Evolutionary conservation across 164 flowering plant genomes (phyloP).

Genomic region (Stephania yunnanensis): DNA sequence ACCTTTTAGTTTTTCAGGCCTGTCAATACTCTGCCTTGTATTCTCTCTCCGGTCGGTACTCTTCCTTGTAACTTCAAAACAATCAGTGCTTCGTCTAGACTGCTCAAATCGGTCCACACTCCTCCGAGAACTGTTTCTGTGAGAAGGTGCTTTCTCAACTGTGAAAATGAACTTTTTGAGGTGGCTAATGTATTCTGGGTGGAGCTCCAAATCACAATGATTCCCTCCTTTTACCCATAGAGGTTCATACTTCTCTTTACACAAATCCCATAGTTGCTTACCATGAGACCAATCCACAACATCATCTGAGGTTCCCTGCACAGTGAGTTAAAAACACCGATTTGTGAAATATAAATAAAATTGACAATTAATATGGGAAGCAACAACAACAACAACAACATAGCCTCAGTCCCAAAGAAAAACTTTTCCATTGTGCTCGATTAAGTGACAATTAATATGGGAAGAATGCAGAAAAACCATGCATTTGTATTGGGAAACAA

Average conservation of each 20-base stretch:
- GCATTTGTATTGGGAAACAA: neutral
- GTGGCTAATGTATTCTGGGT: constrained; percentile 80
- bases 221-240: constrained; percentile 88
- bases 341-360: neutral
- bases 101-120: constrained; percentile 58
- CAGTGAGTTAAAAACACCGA: constrained; percentile 23
- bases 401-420: too few species aligned
- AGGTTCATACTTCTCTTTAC: constrained; percentile 86
- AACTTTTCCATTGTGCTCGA: too few species aligned
- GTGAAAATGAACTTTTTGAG: constrained; percentile 72
- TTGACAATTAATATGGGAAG: neutral
- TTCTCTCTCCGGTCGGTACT: constrained; percentile 78
- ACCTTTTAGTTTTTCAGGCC: constrained; percentile 40
- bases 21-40: constrained; percentile 67
- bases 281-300: constrained; percentile 95
- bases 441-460: neutral
- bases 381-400: too few species aligned
- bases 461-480: neutral
- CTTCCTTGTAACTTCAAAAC: constrained; percentile 58
- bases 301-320: constrained; percentile 88
- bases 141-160: constrained; percentile 67
- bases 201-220: constrained; percentile 79
- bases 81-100: constrained; percentile 60
- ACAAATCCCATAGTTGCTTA: constrained; percentile 89
- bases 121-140: constrained; percentile 44